These are phyloP conservation scores for Tripterygium wilfordii DNA, from an alignment of 177 flowering plant species.

Conservation along the genomic window DNA sequence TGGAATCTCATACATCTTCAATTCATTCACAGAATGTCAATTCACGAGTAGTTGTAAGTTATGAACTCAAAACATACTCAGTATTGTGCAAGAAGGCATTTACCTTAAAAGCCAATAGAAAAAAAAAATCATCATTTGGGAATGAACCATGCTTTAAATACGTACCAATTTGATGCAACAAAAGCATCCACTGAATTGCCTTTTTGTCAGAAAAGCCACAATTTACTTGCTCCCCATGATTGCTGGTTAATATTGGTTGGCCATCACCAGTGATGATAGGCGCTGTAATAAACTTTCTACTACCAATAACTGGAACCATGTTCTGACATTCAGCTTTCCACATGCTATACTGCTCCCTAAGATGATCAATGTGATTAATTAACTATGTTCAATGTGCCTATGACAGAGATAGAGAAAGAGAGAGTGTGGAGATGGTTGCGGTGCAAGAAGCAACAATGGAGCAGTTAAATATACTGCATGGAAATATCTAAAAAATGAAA, in stretches of 20 bases:
- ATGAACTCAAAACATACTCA: no score
- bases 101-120: not conserved
- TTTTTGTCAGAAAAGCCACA: conserved; percentile 34
- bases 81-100: not conserved
- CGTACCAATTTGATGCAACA: conserved; percentile 81
- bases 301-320: conserved; percentile 70
- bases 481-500: no score
- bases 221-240: conserved; percentile 2
- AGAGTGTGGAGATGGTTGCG: no score
- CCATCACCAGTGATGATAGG: conserved; percentile 64
- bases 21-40: no score
- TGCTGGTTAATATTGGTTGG: conserved; percentile 27
- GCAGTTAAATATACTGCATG: no score
- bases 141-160: conserved; percentile 1
- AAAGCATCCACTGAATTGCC: conserved; percentile 67
- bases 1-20: not conserved
- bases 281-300: conserved; percentile 56
- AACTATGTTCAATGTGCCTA: not conserved
- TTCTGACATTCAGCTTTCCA: conserved; percentile 70
- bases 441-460: no score
- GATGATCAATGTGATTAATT: conserved; percentile 5
- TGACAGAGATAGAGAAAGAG: not conserved
- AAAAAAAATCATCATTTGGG: not conserved
- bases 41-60: no score
- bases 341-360: conserved; percentile 58